These are phyloP conservation scores for Oryza rufipogon DNA, from an alignment of 176 grass and related monocot genomes.

Conservation along the genomic window DNA sequence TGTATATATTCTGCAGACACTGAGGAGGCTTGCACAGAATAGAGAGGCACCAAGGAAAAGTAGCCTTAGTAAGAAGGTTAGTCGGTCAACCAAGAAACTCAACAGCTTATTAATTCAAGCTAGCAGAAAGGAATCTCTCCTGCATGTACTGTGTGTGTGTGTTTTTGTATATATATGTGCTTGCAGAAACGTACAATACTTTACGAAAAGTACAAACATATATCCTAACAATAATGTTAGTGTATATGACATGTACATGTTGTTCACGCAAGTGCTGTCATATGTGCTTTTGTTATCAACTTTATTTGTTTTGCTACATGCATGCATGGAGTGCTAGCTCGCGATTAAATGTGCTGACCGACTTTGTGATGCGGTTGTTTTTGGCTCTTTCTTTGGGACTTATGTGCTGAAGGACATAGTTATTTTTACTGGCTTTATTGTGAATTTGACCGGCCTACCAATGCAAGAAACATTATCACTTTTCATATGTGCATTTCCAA, in stretches of 20 bases:
- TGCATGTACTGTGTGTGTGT: not conserved
- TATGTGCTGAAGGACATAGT: conserved; percentile 27
- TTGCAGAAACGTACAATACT: conserved; percentile 24
- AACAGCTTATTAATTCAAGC: not conserved
- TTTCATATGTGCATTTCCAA: not conserved
- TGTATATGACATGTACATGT: not conserved
- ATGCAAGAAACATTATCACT: conserved; percentile 38
- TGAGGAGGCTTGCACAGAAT: conserved; percentile 94
- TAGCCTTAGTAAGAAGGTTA: conserved; percentile 92
- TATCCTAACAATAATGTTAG: not conserved
- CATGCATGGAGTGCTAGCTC: not conserved
- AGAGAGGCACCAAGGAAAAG: conserved; percentile 95
- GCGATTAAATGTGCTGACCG: conserved; percentile 23
- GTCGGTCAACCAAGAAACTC: conserved; percentile 39
- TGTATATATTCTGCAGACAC: conserved; percentile 48
- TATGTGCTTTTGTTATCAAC: not conserved
- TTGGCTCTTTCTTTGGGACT: conserved; percentile 34
- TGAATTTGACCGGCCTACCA: conserved; percentile 47
- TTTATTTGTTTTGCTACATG: conserved; percentile 1
- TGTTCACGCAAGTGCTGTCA: not conserved
- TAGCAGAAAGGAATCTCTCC: not conserved
- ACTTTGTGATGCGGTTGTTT: conserved; percentile 26
- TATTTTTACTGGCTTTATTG: conserved; percentile 25
- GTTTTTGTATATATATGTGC: not conserved
- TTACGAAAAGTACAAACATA: conserved; percentile 12